A percentile compares a stretch with the other conserved stretches of the same genome.
Evolutionary conservation across 2,329 filamentous ascomycete species (phyloP).

Genomic region (Eutypa lata): DNA sequence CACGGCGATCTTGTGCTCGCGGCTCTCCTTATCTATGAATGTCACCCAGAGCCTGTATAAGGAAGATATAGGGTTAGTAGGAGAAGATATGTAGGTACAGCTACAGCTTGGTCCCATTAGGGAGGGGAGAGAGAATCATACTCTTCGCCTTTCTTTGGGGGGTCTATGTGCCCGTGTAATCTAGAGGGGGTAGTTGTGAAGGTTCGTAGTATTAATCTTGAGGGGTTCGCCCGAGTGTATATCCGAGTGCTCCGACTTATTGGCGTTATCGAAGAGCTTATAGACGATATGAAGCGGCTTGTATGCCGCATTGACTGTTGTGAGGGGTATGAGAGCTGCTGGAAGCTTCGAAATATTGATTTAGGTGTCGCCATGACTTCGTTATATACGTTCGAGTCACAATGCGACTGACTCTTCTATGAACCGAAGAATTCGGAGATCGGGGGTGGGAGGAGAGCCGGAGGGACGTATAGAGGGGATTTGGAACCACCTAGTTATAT

Average conservation of each 20-base stretch:
- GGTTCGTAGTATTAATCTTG: conserved; percentile 30
- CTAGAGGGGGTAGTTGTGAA: conserved; percentile 64
- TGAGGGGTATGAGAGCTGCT: conserved; percentile 7
- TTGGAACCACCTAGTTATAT: neutral
- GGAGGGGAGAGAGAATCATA: conserved; percentile 42
- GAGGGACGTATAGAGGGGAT: neutral
- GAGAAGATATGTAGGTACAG: conserved; percentile 3
- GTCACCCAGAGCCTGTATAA: conserved; percentile 73
- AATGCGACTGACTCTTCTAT: neutral
- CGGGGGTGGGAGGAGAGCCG: neutral
- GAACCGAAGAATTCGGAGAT: neutral
- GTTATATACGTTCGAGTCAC: neutral
- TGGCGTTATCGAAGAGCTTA: conserved; percentile 15
- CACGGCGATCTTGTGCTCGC: conserved; percentile 73
- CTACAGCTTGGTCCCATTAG: neutral
- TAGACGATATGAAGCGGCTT: conserved; percentile 3
- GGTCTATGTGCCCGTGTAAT: conserved; percentile 75
- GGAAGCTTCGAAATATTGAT: conserved; percentile 10
- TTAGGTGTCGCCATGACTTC: conserved; percentile 16
- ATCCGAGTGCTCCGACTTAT: conserved; percentile 8
- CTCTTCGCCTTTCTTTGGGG: conserved; percentile 91
- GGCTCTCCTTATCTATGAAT: conserved; percentile 88
- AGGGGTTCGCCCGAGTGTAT: neutral
- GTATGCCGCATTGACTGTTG: conserved; percentile 5
- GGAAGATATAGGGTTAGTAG: conserved; percentile 2